Evolutionary conservation across 306 rosid species (phyloP), one percentile per base, ranked within the genome.

Genomic region (Abrus pulchellus): DNA sequence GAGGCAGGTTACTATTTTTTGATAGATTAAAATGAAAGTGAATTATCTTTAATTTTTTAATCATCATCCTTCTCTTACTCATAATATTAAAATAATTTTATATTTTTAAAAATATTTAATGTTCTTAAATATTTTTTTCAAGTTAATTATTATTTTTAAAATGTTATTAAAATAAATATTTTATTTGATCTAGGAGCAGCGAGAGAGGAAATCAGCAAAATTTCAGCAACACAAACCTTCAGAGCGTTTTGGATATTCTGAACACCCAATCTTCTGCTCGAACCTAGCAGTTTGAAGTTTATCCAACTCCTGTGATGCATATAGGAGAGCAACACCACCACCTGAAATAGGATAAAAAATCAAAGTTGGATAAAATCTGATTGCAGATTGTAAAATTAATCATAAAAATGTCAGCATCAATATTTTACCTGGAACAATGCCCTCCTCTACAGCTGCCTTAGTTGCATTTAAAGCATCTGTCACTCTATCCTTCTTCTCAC

Each of bases 361-460:
- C 30, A 14, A 48, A 12, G 56, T 76, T 9, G 72, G 20, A 20
- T 20, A 20, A 20, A 78, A 47, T 79, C 5, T 43, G 41, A 60
- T 8, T 2, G 43, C 28, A 59, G 61, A 28, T 27, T 72, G 34
- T 41, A 75, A 40, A 41, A 32, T 33, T 56, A 45, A 82, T 7
- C 47, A 41, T 36, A 14, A 12, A 34, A 59, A 9, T 1, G 33
- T 5, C 27, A 3, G 12, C 1, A 0, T 29, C 32, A 11, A 74
- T 36, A 72, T 20, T 47, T 68, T 75, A 92, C 98, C 99, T 5
- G 98, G 91, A 66, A 94, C 90, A 14, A 91, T 92, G 83, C 98
- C 98, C 85, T 94, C 98, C 84, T 94, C 98, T 20, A 94, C 98
- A 1, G 98, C 98, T 11, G 98, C 98, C 78, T 92, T 94, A n/a